Evolutionary conservation across 371 early-diverging fungal species (phyloP), one percentile per base, ranked within the genome.

Genomic region (Rozella allomycis): DNA sequence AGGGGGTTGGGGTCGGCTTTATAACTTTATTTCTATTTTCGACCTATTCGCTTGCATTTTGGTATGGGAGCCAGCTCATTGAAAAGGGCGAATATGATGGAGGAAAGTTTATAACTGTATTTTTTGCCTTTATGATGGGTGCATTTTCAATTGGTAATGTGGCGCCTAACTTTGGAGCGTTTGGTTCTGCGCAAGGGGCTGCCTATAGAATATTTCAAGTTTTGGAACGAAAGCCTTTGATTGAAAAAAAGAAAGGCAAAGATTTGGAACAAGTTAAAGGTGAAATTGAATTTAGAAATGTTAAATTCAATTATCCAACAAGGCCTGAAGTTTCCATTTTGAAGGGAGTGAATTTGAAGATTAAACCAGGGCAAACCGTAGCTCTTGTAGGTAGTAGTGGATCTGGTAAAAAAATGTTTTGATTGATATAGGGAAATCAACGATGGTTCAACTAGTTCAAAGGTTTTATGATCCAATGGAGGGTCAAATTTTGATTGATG

Each of bases 381-480:
- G 87, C 84, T 3, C 47, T 86, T 10, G 84, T 83, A 1, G 87
- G 87, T 4, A 67, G 76, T 3, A 69, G 69, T 4, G 86, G 86
- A 9, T 78, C 86, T 42, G 93, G 48, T 11, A 47, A 84, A 52
- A 36, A 40, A 14, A 59, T 50, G 4, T 37, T 57, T 17, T 17
- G 41, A 12, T 18, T 17, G 20, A 18, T 13, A 2, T 19, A 10
- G 18, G 25, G 18, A 32, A 40, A 43, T 78, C 78, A 1, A 82
- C 83, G 3, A 57, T 82, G 16, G 42, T 81, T 30, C 59, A 75
- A 22, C 59, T 84, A 12, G 40, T 84, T 2, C 78, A 77, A 64
- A 67, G 83, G 3, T 83, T 83, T 54, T 83, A 78, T 35, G 78
- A 82, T 35, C 82, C 82, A 8, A 54, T 57, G 21, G 36, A 43